Evolutionary conservation across 2,329 filamentous ascomycete species (phyloP).

Genomic region (Scedosporium minutisporum): DNA sequence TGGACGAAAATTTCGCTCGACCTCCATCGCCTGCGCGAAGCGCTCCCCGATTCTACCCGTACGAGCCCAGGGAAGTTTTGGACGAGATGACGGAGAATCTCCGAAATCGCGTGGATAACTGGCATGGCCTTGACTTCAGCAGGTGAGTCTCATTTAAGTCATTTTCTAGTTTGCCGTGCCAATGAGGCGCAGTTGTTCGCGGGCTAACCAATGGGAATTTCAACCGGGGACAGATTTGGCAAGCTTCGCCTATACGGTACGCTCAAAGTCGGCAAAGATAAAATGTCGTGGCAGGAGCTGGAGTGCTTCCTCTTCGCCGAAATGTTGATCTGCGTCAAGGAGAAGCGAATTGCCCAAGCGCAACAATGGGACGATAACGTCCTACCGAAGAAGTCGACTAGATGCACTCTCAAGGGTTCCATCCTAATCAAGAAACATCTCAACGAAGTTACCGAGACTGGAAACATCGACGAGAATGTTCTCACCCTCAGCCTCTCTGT

Average conservation of each 20-base stretch:
- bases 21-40: conserved; percentile 51
- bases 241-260: conserved; percentile 84
- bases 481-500: conserved; percentile 87
- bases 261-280: conserved; percentile 90
- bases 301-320: conserved; percentile 96
- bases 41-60: conserved; percentile 54
- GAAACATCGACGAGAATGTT: conserved; percentile 65
- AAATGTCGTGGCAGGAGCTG: conserved; percentile 91
- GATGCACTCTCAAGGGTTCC: conserved; percentile 89
- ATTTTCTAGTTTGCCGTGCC: background rate
- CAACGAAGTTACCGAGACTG: conserved; percentile 71
- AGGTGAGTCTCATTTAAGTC: conserved; percentile 36
- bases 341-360: conserved; percentile 63
- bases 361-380: conserved; percentile 59
- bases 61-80: conserved; percentile 66
- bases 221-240: conserved; percentile 57
- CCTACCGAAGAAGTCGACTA: conserved; percentile 52
- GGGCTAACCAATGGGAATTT: conserved; percentile 9
- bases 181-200: conserved; percentile 8
- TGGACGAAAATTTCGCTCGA: conserved; percentile 44
- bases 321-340: conserved; percentile 99
- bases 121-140: conserved; percentile 91
- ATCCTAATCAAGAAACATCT: conserved; percentile 98
- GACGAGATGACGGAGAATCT: conserved; percentile 81
- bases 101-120: conserved; percentile 86